These are phyloP conservation scores for Exserohilum turcica DNA, from an alignment of 2,329 filamentous ascomycete genomes.

Conservation along the genomic window DNA sequence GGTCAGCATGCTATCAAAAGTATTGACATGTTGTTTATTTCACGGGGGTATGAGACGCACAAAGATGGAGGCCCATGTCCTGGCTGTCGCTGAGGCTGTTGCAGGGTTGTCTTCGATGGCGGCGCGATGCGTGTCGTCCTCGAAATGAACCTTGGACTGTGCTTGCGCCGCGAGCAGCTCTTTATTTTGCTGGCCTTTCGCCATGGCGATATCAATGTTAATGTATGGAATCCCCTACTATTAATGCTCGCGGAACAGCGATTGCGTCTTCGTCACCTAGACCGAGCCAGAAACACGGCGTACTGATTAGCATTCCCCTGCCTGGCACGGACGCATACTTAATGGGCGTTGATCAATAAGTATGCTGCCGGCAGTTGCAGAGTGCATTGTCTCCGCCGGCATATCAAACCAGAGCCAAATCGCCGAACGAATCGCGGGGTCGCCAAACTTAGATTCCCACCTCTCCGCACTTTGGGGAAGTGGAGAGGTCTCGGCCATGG, in stretches of 20 bases:
- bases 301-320: neutral
- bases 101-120: neutral
- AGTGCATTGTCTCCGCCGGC: neutral
- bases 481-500: neutral
- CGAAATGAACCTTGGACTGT: neutral
- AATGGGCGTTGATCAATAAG: neutral
- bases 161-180: neutral
- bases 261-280: neutral
- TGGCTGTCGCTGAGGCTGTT: neutral
- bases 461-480: neutral
- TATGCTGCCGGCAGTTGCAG: neutral
- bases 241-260: neutral
- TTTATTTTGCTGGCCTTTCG: neutral
- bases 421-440: neutral
- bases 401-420: neutral
- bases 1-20: neutral
- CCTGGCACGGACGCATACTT: neutral
- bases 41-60: neutral
- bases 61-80: neutral
- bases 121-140: neutral
- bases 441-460: neutral
- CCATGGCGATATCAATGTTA: neutral
- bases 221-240: neutral
- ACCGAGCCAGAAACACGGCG: neutral
- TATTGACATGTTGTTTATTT: neutral